These are phyloP conservation scores for Mycena crocata DNA, from an alignment of 768 basidiomycete genomes.

Conservation along the genomic window DNA sequence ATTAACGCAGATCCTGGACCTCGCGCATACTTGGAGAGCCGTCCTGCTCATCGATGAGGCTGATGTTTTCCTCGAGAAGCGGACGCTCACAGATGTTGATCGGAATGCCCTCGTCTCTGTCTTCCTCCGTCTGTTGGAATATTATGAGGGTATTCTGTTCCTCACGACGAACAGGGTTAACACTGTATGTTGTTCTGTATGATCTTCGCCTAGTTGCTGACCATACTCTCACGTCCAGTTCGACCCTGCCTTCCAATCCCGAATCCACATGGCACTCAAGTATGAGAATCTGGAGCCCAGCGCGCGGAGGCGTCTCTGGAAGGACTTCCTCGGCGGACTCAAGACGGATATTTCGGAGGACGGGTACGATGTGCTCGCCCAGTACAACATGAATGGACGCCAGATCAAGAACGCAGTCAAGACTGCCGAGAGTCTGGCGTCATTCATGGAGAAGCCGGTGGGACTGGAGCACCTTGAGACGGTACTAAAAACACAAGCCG, in stretches of 20 bases:
- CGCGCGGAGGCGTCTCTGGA: slow-evolving; percentile 25
- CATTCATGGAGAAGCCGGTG: slow-evolving; percentile 41
- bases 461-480: slow-evolving; percentile 44
- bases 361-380: slow-evolving; percentile 23
- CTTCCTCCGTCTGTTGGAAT: slow-evolving; percentile 37
- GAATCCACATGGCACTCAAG: slow-evolving; percentile 31
- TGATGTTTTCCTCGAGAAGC: slow-evolving; percentile 39
- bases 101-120: slow-evolving; percentile 38
- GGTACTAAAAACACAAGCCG: slow-evolving; percentile 50
- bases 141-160: slow-evolving; percentile 32
- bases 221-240: neutral
- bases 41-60: slow-evolving; percentile 40
- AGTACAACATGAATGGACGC: slow-evolving; percentile 30
- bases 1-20: slow-evolving; percentile 29
- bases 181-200: neutral
- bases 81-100: slow-evolving; percentile 29
- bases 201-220: neutral
- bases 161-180: slow-evolving; percentile 34
- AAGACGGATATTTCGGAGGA: slow-evolving; percentile 30
- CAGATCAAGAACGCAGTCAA: slow-evolving; percentile 35
- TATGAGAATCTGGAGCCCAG: slow-evolving; percentile 24
- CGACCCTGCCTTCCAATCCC: slow-evolving; percentile 31
- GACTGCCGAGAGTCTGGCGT: slow-evolving; percentile 32
- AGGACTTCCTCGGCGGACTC: slow-evolving; percentile 26
- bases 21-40: slow-evolving; percentile 36